phyloP scores from a whole-genome alignment of 148 eudicot species.

The Selenicereus undatus region DNA sequence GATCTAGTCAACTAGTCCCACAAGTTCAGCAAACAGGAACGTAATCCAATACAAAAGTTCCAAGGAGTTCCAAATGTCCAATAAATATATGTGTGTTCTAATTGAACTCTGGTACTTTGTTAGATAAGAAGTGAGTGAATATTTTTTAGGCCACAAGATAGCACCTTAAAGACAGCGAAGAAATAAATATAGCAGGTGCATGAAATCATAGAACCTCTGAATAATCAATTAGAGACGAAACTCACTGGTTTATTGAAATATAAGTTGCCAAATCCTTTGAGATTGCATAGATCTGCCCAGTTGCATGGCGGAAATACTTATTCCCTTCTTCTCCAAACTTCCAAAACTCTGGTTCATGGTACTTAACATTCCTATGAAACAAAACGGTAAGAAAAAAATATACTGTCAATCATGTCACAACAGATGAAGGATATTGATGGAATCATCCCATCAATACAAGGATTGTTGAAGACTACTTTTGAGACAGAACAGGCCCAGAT shows the following conservation, averaged over 20 bases:
- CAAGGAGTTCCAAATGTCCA: background rate
- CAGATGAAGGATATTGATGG: background rate
- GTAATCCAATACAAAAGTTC: background rate
- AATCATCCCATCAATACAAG: background rate
- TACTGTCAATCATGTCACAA: background rate
- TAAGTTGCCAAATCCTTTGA: constrained; percentile 81
- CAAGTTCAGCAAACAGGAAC: background rate
- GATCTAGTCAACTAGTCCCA: background rate
- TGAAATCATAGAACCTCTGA: background rate
- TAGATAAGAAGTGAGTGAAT: background rate
- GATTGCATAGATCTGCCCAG: constrained; percentile 87
- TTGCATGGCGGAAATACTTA: constrained; percentile 93
- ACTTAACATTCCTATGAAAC: constrained; percentile 52
- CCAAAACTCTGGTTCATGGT: constrained; percentile 95
- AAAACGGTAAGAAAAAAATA: background rate
- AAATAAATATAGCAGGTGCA: background rate
- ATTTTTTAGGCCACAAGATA: too few relatives aligned
- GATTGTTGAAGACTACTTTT: constrained; percentile 41
- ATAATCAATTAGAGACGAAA: background rate
- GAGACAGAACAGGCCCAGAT: constrained; percentile 81
- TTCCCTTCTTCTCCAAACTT: constrained; percentile 96
- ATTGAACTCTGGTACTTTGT: background rate
- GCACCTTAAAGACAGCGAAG: background rate
- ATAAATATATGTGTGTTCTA: background rate
- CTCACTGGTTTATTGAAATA: constrained; percentile 55